These are phyloP conservation scores for Beta corolliflora DNA, from an alignment of 179 eudicot genomes.

Conservation along the genomic window DNA sequence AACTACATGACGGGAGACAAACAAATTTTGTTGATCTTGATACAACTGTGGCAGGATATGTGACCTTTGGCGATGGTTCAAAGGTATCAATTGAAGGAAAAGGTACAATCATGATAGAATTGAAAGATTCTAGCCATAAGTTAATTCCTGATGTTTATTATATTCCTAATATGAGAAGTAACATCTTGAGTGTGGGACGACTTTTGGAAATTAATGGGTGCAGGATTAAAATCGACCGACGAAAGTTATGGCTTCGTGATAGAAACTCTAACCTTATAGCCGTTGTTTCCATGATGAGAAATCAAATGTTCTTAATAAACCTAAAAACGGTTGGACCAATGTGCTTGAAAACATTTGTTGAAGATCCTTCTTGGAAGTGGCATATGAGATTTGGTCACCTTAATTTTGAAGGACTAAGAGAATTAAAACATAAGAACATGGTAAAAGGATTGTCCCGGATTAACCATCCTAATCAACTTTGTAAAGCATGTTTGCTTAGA, in stretches of 20 bases:
- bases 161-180: not conserved
- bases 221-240: not conserved
- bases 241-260: constrained; percentile 8
- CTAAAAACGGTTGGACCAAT: not conserved
- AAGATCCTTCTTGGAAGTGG: constrained; percentile 17
- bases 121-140: constrained; percentile 7
- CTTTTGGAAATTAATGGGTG: constrained; percentile 10
- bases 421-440: not conserved
- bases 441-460: not conserved
- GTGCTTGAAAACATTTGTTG: constrained; percentile 6
- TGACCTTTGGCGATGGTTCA: constrained; percentile 1
- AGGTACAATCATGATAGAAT: not conserved
- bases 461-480: not conserved
- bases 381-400: constrained; percentile 12
- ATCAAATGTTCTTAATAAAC: not conserved
- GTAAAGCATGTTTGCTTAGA: constrained; percentile 7
- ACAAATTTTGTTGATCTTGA: constrained; percentile 6
- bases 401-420: not conserved
- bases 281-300: not conserved
- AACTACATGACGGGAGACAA: constrained; percentile 15
- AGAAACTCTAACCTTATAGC: constrained; percentile 10
- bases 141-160: not conserved
- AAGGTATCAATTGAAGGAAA: constrained; percentile 1
- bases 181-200: constrained; percentile 10
- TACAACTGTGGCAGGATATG: not conserved